Evolutionary conservation across 768 basidiomycete genomes (phyloP).

Genomic region (Lactarius indigo): DNA sequence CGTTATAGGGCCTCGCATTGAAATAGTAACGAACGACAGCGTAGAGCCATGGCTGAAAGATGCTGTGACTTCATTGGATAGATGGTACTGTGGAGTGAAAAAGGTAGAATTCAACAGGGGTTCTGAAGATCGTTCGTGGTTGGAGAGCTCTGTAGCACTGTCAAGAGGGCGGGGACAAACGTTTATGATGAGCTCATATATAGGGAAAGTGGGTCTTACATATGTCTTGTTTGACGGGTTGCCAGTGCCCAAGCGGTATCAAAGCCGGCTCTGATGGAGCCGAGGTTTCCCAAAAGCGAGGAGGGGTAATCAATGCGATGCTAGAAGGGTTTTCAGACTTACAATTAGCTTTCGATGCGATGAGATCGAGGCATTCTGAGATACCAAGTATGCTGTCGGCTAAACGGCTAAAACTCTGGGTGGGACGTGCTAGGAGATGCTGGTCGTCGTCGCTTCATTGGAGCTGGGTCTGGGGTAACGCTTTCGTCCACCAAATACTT

Average conservation of each 20-base stretch:
- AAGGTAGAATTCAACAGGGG: background rate
- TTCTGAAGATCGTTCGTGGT: background rate
- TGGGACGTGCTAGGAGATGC: background rate
- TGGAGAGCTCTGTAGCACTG: background rate
- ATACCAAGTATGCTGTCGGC: background rate
- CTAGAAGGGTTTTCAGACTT: background rate
- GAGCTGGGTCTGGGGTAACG: background rate
- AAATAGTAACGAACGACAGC: slow-evolving; percentile 1
- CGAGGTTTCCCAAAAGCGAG: background rate
- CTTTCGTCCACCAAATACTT: slow-evolving; percentile 15
- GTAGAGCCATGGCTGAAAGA: background rate
- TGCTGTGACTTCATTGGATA: background rate
- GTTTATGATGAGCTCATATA: background rate
- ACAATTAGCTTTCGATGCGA: background rate
- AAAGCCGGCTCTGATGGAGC: background rate
- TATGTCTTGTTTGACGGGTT: background rate
- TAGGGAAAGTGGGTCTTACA: background rate
- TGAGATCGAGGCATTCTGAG: background rate
- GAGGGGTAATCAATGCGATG: background rate
- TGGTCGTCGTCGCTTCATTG: background rate
- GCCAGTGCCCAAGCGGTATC: background rate
- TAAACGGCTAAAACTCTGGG: background rate
- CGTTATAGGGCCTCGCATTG: slow-evolving; percentile 6
- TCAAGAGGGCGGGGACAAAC: background rate
- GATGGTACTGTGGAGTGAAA: background rate